Percentiles rank a stretch among this genome's conserved stretches.
These are phyloP conservation scores for Irpex sp. DNA, from an alignment of 1,284 basidiomycete species.

Conservation along the genomic window DNA sequence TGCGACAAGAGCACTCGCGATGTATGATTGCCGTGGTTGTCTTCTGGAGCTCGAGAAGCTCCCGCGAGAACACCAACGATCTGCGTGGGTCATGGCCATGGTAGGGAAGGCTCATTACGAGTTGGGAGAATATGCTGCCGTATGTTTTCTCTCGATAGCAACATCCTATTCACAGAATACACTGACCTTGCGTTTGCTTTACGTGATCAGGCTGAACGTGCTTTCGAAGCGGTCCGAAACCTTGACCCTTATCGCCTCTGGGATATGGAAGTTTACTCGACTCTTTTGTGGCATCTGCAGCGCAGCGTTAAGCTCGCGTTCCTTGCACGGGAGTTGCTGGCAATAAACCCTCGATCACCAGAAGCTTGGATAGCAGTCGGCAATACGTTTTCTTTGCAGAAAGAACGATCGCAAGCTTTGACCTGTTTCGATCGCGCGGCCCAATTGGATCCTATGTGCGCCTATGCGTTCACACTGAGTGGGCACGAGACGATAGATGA, in stretches of 20 bases:
- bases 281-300: conserved; percentile 90
- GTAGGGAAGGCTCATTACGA: conserved; percentile 87
- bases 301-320: conserved; percentile 80
- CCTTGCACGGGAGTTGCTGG: conserved; percentile 86
- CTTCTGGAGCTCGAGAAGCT: conserved; percentile 74
- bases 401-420: conserved; percentile 87
- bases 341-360: conserved; percentile 76
- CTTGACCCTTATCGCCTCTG: conserved; percentile 81
- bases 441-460: conserved; percentile 79
- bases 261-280: conserved; percentile 94
- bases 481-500: conserved; percentile 95
- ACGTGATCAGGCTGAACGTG: conserved; percentile 69
- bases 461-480: conserved; percentile 91
- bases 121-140: conserved; percentile 79
- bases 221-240: conserved; percentile 77
- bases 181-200: background rate
- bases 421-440: conserved; percentile 89
- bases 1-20: conserved; percentile 68
- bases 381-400: conserved; percentile 89
- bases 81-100: conserved; percentile 76
- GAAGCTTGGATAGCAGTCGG: conserved; percentile 94
- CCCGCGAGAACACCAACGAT: conserved; percentile 72
- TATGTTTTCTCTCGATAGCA: conserved; percentile 39
- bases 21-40: conserved; percentile 75
- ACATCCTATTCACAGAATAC: background rate